Conservation (phyloP, 2,329 filamentous ascomycete species). For the Hypoxylon rubiginosum region DNA sequence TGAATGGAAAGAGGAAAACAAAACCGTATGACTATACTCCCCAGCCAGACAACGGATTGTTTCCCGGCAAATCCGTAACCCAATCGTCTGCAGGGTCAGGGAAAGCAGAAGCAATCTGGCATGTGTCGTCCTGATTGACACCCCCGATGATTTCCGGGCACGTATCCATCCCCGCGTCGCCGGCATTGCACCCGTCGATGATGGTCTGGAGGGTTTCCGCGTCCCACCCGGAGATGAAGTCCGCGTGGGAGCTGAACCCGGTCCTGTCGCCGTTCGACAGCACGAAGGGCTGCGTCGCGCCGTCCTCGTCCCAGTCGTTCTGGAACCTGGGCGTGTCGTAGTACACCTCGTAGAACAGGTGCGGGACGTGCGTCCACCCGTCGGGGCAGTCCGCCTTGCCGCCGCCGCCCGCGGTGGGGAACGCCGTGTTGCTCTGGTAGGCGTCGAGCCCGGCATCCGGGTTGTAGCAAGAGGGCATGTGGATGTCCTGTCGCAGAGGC, state of each 20-base stretch:
- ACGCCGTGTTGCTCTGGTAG: constrained; percentile 74
- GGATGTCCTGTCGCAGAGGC: constrained; percentile 73
- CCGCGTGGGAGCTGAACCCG: constrained; percentile 76
- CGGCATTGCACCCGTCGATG: constrained; percentile 74
- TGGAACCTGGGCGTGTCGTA: constrained; percentile 67
- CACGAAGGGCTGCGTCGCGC: constrained; percentile 72
- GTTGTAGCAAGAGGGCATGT: constrained; percentile 80
- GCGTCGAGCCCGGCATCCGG: constrained; percentile 69
- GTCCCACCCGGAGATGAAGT: constrained; percentile 82
- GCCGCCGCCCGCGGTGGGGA: constrained; percentile 63
- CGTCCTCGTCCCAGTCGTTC: constrained; percentile 64
- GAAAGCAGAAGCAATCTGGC: constrained; percentile 63
- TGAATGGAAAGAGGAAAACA: not conserved
- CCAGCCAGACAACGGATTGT: constrained; percentile 68
- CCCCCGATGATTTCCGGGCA: constrained; percentile 69
- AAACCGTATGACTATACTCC: constrained; percentile 23
- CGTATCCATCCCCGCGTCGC: constrained; percentile 69
- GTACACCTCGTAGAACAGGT: constrained; percentile 70
- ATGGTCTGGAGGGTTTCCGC: constrained; percentile 72
- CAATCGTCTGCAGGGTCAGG: constrained; percentile 60
- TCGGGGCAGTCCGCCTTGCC: constrained; percentile 67
- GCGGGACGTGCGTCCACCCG: constrained; percentile 67
- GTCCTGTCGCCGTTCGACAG: constrained; percentile 77
- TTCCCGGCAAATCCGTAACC: constrained; percentile 65
- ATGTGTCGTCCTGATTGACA: constrained; percentile 61